A percentile compares a stretch with the other conserved stretches of the same genome.
Evolutionary conservation across 2,329 filamentous ascomycete genomes (phyloP).

Genomic region (Colletotrichum sp.): DNA sequence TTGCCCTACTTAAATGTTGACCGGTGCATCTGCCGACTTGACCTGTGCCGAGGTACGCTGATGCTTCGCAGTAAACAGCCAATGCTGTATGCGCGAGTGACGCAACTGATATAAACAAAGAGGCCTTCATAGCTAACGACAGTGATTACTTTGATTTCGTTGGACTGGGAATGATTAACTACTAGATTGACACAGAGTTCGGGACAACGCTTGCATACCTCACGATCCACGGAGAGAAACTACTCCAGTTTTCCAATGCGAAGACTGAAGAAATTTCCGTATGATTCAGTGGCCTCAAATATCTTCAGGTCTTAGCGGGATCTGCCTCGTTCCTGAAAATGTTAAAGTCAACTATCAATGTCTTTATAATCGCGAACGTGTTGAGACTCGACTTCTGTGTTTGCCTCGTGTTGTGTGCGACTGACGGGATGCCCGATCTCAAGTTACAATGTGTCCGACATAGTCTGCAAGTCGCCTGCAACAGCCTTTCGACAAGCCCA

Average conservation of each 20-base stretch:
- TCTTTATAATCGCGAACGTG: not conserved
- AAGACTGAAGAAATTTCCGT: not conserved
- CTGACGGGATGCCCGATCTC: not conserved
- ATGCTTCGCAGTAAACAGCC: conserved; percentile 3
- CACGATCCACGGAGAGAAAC: accelerated
- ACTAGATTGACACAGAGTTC: not conserved
- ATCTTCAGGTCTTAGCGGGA: not conserved
- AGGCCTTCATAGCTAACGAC: not conserved
- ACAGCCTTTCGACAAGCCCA: not conserved
- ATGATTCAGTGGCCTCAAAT: not conserved
- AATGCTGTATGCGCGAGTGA: not conserved
- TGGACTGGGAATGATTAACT: not conserved
- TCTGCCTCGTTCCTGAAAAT: not conserved
- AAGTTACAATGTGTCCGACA: not conserved
- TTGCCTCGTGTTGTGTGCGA: not conserved
- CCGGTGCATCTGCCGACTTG: conserved; percentile 2
- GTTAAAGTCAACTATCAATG: accelerated
- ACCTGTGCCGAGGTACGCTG: conserved; percentile 1
- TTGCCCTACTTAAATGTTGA: not conserved
- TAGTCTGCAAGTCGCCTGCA: not conserved
- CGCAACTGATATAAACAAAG: not conserved
- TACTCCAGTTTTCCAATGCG: not conserved
- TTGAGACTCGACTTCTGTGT: not conserved
- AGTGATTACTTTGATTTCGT: not conserved
- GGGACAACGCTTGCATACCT: not conserved